Evolutionary conservation across 192 early-diverging fungal genomes (phyloP).

Genomic region (Coemansia sp.): DNA sequence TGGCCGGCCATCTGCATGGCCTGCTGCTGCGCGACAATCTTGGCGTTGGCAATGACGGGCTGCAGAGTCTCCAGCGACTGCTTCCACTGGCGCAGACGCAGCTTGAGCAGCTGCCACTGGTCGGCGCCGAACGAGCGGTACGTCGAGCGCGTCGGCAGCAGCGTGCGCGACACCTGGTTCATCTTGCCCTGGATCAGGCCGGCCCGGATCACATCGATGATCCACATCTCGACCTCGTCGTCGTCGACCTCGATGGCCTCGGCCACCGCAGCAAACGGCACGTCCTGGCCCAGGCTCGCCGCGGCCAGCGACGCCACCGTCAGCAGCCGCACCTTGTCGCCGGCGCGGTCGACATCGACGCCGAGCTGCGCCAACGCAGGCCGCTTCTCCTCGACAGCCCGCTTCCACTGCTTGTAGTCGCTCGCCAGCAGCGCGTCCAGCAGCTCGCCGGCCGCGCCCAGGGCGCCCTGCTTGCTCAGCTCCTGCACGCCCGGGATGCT

Average conservation of each 20-base stretch:
- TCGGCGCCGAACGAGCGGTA: slow-evolving; percentile 77
- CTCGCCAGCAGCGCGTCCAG: slow-evolving; percentile 39
- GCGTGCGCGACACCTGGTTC: slow-evolving; percentile 82
- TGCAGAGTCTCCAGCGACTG: slow-evolving; percentile 72
- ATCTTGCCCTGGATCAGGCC: slow-evolving; percentile 92
- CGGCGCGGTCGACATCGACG: slow-evolving; percentile 54
- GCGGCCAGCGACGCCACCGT: slow-evolving; percentile 76
- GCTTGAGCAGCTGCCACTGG: slow-evolving; percentile 77
- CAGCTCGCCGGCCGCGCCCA: slow-evolving; percentile 64
- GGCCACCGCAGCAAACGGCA: slow-evolving; percentile 74
- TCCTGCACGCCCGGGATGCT: slow-evolving; percentile 62
- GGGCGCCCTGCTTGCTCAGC: slow-evolving; percentile 67
- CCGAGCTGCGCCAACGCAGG: slow-evolving; percentile 57
- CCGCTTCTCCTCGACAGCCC: slow-evolving; percentile 57
- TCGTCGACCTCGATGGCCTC: slow-evolving; percentile 69
- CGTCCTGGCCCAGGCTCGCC: slow-evolving; percentile 60
- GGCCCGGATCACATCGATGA: slow-evolving; percentile 89
- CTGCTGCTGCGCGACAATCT: slow-evolving; percentile 63
- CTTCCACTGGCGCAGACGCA: slow-evolving; percentile 75
- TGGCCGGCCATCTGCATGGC: slow-evolving; percentile 33
- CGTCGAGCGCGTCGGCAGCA: slow-evolving; percentile 77
- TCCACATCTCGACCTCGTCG: slow-evolving; percentile 91
- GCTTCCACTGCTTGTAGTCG: slow-evolving; percentile 36
- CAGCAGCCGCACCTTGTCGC: slow-evolving; percentile 83
- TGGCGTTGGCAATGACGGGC: slow-evolving; percentile 85